Conservation (phyloP, 2,329 filamentous ascomycete species). For the Aspergillus brunneoviolaceus region DNA sequence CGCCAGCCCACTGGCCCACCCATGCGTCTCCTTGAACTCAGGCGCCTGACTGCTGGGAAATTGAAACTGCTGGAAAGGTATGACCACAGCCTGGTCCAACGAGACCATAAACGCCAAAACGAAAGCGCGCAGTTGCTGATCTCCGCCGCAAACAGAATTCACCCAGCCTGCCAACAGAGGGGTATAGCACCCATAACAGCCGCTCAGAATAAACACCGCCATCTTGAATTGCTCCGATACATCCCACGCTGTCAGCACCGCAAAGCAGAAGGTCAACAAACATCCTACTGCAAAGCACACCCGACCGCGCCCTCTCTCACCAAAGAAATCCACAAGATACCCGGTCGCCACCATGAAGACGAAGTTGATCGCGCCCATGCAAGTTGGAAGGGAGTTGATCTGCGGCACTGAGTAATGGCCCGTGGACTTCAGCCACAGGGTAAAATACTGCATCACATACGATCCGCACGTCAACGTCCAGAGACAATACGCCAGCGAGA, state of each 20-base stretch:
- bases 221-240: not conserved
- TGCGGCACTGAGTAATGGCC: no score
- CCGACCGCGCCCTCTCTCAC: not conserved
- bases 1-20: slow-evolving; percentile 1
- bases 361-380: not conserved
- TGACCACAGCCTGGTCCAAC: no score
- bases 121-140: no score
- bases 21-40: slow-evolving; percentile 2
- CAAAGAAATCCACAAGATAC: not conserved
- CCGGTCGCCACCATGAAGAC: not conserved
- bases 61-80: no score
- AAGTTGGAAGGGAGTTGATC: not conserved
- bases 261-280: slow-evolving; percentile 3
- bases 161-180: no score
- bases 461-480: no score
- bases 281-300: not conserved
- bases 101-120: no score
- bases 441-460: no score
- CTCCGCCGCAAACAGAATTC: no score
- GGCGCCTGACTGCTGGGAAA: not conserved
- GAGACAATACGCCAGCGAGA: no score
- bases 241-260: not conserved
- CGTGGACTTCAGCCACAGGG: no score
- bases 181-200: no score
- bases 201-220: not conserved